Percentiles rank a stretch among this genome's conserved stretches.
These are phyloP conservation scores for Nematodospora valgi DNA, from an alignment of 805 yeast genomes.

Conservation along the genomic window DNA sequence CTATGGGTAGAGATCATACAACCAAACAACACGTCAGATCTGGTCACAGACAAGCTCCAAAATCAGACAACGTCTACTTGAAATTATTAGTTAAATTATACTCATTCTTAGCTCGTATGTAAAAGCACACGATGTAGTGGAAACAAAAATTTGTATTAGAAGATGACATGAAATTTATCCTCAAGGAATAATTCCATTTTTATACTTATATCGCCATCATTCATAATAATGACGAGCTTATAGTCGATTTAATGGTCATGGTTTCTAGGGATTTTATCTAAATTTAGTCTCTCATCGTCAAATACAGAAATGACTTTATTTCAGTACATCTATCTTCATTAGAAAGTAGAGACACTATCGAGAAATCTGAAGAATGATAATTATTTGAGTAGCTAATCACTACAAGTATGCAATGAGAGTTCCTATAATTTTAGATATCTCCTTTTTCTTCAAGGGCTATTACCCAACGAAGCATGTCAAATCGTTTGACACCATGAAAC, in stretches of 20 bases:
- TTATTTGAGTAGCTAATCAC: slow-evolving; percentile 9
- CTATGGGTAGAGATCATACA: slow-evolving; percentile 99
- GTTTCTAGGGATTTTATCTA: no score
- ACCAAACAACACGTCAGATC: slow-evolving; percentile 93
- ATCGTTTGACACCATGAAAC: no score
- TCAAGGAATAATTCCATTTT: no score
- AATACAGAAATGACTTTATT: slow-evolving; percentile 1
- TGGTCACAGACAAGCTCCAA: slow-evolving; percentile 98
- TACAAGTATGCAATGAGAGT: slow-evolving; percentile 8
- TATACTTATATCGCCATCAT: no score
- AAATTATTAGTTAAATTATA: slow-evolving; percentile 95
- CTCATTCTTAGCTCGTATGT: slow-evolving; percentile 99
- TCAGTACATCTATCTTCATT: not conserved
- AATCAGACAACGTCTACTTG: slow-evolving; percentile 99
- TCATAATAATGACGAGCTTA: no score
- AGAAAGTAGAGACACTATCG: slow-evolving; percentile 11
- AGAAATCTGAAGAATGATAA: slow-evolving; percentile 1
- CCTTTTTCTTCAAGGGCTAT: not conserved
- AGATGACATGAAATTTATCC: no score
- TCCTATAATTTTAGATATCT: not conserved
- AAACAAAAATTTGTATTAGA: slow-evolving; percentile 1
- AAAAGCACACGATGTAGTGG: no score
- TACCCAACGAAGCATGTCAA: not conserved
- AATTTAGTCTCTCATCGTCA: no score
- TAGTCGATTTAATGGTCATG: no score